Conservation (phyloP, 164 flowering plant genomes). For the Magnolia changhungtana region DNA sequence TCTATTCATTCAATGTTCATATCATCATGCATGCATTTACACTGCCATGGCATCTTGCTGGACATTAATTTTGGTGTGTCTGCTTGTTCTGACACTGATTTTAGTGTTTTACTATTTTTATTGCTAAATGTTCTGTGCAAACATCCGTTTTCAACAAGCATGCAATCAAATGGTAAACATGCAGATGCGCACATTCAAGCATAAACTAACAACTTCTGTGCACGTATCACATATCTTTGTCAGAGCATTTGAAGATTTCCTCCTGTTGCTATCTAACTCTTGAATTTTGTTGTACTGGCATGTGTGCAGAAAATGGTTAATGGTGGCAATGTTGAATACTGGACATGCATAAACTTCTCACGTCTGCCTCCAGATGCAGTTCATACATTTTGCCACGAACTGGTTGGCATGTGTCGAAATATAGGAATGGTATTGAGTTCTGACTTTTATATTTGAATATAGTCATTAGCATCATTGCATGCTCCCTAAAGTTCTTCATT, state of each 20-base stretch:
- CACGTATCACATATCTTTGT: no score
- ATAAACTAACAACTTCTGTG: no score
- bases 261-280: no score
- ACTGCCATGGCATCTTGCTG: no score
- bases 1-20: no score
- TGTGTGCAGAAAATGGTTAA: slow-evolving; percentile 66
- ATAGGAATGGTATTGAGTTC: slow-evolving; percentile 76
- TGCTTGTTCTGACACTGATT: no score
- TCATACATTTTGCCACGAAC: slow-evolving; percentile 30
- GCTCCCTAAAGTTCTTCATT: neutral
- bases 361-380: slow-evolving; percentile 11
- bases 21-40: no score
- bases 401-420: slow-evolving; percentile 52
- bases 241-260: slow-evolving; percentile 13
- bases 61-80: neutral
- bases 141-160: no score
- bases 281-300: neutral
- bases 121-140: no score
- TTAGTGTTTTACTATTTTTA: no score
- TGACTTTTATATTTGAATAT: slow-evolving; percentile 25
- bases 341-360: slow-evolving; percentile 69
- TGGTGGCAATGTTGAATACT: slow-evolving; percentile 52
- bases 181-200: no score
- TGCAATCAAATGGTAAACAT: no score
- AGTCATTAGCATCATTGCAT: neutral